Evolutionary conservation across 2,329 filamentous ascomycete species (phyloP), one percentile per base, ranked within the genome.

Genomic region (Aspergillus sp.): DNA sequence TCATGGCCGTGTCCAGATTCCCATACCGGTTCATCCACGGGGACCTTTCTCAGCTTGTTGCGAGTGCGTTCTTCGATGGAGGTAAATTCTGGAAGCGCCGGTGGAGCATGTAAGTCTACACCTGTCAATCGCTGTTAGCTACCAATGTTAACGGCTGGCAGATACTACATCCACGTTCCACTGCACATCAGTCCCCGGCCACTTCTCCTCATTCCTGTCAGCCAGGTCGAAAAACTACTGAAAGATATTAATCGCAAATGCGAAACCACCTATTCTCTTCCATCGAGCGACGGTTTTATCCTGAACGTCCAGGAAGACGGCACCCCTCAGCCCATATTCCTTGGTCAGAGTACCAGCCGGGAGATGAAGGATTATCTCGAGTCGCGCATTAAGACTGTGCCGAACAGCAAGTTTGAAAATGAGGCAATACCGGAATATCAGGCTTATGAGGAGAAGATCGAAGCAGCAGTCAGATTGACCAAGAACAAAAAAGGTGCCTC

Each of bases 71-170:
- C 52, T 75, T 74, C 47, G 66, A 67, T 15, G 52, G 49, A 5
- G 69, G 67, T 2, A 65, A 73, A 45, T 72, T 75, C 53, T 80
- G 78, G 57, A 67, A 72, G 2, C 76, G 81, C 49, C 60, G 72
- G 9, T 95, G 90, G 90, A 83, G 91, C 53, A 71, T 95, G 87
- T 93, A 74, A 76, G 84, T 75, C 3, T 48, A 44, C 19, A 33
- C 7, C n/a, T 33, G 19, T 2, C 20, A 43, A 9, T 44, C 20
- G 10, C 17, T 12, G 15, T 20, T 33, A 33, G 13, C 5, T 42
- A 13, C 22, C 5, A 46, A 23, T 17, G 17, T 15, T 37, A 19
- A 44, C 48, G 37, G 48, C n/a, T 43, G 41, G 9, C 33, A 88
- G 85, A 47, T 89, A 84, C 66, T 90, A 86, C 63, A 60, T 89